These are phyloP conservation scores for Cubamyces sp. DNA, from an alignment of 768 basidiomycete genomes.

Conservation along the genomic window DNA sequence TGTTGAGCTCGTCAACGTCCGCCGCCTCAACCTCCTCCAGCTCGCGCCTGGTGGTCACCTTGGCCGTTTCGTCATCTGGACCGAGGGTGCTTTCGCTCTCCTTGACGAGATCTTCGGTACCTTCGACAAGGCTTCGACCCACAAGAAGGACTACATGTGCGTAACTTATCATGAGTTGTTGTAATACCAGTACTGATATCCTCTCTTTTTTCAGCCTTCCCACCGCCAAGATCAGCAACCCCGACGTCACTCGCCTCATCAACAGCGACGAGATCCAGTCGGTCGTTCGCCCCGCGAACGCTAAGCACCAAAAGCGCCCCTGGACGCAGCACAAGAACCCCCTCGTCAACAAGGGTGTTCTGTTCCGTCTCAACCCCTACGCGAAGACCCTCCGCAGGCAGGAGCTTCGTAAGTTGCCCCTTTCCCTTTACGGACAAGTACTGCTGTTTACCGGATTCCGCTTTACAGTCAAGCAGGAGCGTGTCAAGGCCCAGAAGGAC, in stretches of 20 bases:
- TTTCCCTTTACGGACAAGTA: neutral
- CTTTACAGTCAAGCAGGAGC: slow-evolving; percentile 77
- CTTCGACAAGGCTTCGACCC: slow-evolving; percentile 80
- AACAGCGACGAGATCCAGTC: slow-evolving; percentile 99
- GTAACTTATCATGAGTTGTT: slow-evolving; percentile 33
- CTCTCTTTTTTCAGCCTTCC: slow-evolving; percentile 64
- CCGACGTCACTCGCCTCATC: slow-evolving; percentile 96
- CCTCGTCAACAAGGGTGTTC: slow-evolving; percentile 87
- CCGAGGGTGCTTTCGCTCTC: slow-evolving; percentile 87
- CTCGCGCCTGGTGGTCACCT: slow-evolving; percentile 99
- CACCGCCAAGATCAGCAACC: slow-evolving; percentile 94
- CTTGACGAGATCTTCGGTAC: slow-evolving; percentile 97
- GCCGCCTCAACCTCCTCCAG: slow-evolving; percentile 94
- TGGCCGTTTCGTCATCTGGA: slow-evolving; percentile 99
- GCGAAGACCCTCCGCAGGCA: slow-evolving; percentile 92
- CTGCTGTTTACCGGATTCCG: slow-evolving; percentile 1
- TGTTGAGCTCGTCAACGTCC: slow-evolving; percentile 95
- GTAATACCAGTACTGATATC: neutral
- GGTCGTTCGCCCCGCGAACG: slow-evolving; percentile 87
- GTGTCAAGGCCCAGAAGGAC: slow-evolving; percentile 61
- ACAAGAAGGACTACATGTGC: slow-evolving; percentile 90
- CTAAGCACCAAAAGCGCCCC: slow-evolving; percentile 86
- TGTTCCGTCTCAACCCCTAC: slow-evolving; percentile 99
- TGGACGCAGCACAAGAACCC: slow-evolving; percentile 99
- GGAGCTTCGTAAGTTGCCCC: slow-evolving; percentile 71